Base-by-base conservation (phyloP, 306 rosid genomes). In the Fragaria vesca region DNA sequence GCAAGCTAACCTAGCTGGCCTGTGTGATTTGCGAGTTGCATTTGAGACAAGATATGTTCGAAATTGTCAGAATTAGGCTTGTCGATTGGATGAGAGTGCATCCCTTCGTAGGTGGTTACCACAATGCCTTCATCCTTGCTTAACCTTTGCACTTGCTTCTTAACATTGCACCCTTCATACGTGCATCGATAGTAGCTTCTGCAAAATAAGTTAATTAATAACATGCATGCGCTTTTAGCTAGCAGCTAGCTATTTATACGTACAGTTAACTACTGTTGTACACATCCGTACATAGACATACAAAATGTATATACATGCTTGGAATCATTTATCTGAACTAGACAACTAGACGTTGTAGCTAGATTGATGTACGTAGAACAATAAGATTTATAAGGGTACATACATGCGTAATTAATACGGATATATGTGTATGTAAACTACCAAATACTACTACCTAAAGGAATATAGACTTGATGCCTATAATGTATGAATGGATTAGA, bases 171-270 rank as follows among this genome's bases (percentile, higher is more conserved):
- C 18, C 93, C 97, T 85, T 89, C 90, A 76, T 88, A 83, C 6
- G 98, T 92, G 72, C 98, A 94, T 73, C 98, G 73, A 66, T 94
- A 94, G 83, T 94, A 94, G 89, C 98, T 92, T 83, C 97, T 94
- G 75, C 81, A 84, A 5, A 40, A 3, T 34, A 24, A 12, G 17
- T 2, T 6, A 15, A 71, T 10, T 5, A 72, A 50, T 8, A 71
- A 20, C 26, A 54, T 51, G 55, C 55, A 50, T 50, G 48, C 48
- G 13, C 4, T 45, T 45, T 45, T 45, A 45, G 13, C 48, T 45
- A 42, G 36, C 36, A 32, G 46, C 12, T 17, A 12, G 18, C n/a
- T 51, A 32, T 3, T 51, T 5, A 6, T 43, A 43, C 12, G 21
- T 9, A 43, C 12, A 57, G 63, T 57, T 7, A 6, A 9, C 47